Evolutionary conservation across 1,139 yeast genomes (phyloP).

Genomic region (Blastobotrys buckinghamii): DNA sequence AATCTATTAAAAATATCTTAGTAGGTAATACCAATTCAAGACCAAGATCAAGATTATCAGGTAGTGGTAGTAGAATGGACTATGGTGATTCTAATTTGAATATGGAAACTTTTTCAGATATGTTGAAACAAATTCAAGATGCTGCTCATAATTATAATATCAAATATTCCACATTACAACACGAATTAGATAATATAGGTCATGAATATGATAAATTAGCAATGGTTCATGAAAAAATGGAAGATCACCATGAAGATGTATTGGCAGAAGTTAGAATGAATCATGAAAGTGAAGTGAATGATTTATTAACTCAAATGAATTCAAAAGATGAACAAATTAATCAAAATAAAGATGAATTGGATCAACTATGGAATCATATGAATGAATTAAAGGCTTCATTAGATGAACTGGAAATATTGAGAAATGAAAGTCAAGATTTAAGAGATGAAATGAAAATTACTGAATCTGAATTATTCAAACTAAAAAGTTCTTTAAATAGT

Average conservation of each 20-base stretch:
- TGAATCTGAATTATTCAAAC: slow-evolving; percentile 9
- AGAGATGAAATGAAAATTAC: slow-evolving; percentile 4
- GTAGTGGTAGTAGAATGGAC: not conserved
- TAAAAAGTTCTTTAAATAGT: slow-evolving; percentile 8
- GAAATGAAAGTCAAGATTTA: slow-evolving; percentile 7
- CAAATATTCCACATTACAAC: slow-evolving; percentile 6
- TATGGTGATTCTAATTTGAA: not conserved
- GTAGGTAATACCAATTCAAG: not conserved
- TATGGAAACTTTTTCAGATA: slow-evolving; percentile 7
- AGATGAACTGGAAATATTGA: slow-evolving; percentile 11
- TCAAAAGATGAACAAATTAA: slow-evolving; percentile 11
- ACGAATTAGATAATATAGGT: slow-evolving; percentile 9
- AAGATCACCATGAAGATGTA: slow-evolving; percentile 4
- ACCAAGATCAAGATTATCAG: slow-evolving; percentile 9
- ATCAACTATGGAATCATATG: slow-evolving; percentile 13
- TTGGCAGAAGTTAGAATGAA: slow-evolving; percentile 6
- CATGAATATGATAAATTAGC: slow-evolving; percentile 8
- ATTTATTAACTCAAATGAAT: slow-evolving; percentile 3
- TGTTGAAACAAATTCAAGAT: slow-evolving; percentile 13
- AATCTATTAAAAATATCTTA: slow-evolving; percentile 10
- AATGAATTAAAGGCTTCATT: slow-evolving; percentile 9
- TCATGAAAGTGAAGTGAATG: slow-evolving; percentile 7
- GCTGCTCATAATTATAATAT: slow-evolving; percentile 10
- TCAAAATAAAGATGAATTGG: slow-evolving; percentile 12
- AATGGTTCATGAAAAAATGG: slow-evolving; percentile 2